Percentiles rank a stretch among this genome's conserved stretches.
Conservation (phyloP, 2,329 filamentous ascomycete species). For the Podosphaera leucotricha region DNA sequence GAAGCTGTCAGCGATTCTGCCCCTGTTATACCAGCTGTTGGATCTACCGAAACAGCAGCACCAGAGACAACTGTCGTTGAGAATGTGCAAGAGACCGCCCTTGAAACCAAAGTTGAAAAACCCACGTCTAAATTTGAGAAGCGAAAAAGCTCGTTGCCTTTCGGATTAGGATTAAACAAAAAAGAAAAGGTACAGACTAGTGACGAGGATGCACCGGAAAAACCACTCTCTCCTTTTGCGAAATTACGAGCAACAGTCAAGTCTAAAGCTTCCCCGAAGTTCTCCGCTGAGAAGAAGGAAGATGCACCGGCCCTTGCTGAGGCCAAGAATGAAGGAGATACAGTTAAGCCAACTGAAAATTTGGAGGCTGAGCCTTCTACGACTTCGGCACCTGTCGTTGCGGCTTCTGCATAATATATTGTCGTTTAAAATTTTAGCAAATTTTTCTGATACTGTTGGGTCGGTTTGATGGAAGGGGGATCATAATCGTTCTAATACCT, state of each 20-base stretch:
- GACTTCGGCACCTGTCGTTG: conserved; percentile 12
- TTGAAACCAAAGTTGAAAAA: conserved; percentile 19
- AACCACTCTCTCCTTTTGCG: conserved; percentile 15
- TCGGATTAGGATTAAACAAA: conserved; percentile 26
- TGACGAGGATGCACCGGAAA: conserved; percentile 22
- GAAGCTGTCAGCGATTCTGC: conserved; percentile 15
- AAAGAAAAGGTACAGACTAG: conserved; percentile 25
- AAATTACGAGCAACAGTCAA: conserved; percentile 17
- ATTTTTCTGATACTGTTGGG: conserved; percentile 14
- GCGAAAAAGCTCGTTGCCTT: conserved; percentile 35
- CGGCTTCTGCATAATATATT: conserved; percentile 12
- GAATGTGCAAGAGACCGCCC: conserved; percentile 15
- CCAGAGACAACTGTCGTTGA: conserved; percentile 14
- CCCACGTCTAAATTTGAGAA: conserved; percentile 24
- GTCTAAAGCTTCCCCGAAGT: conserved; percentile 16
- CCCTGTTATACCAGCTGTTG: conserved; percentile 16
- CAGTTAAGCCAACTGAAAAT: conserved; percentile 4
- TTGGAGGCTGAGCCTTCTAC: conserved; percentile 1
- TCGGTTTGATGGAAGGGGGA: conserved; percentile 8
- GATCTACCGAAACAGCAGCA: conserved; percentile 13
- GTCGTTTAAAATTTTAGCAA: conserved; percentile 8
- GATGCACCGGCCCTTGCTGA: conserved; percentile 20
- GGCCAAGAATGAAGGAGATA: conserved; percentile 11
- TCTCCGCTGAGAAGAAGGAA: conserved; percentile 22
- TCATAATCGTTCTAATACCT: not conserved